Percentiles rank a stretch among this genome's conserved stretches.
Evolutionary conservation across 495 filamentous ascomycete genomes (phyloP).

Genomic region (Mytilinidion resinicola): DNA sequence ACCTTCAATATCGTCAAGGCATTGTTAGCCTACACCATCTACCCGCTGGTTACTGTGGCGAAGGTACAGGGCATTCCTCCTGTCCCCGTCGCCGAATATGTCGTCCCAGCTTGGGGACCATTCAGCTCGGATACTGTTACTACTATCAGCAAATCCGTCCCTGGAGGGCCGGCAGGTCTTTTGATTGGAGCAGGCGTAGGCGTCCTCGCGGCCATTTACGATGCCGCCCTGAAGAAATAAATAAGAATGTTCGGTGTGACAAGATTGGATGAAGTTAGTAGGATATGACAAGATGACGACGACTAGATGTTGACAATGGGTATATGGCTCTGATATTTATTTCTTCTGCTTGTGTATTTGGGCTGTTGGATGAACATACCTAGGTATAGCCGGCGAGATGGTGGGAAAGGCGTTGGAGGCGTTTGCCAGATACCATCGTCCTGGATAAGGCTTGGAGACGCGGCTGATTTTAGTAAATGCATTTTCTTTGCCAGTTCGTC

Average conservation of each 20-base stretch:
- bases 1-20: constrained; percentile 85
- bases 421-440: constrained; percentile 4
- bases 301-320: no score
- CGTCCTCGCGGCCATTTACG: constrained; percentile 66
- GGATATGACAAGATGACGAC: no score
- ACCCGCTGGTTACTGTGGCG: constrained; percentile 28
- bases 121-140: constrained; percentile 52
- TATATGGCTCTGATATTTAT: no score
- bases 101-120: constrained; percentile 59
- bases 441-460: not conserved
- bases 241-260: no score
- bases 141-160: constrained; percentile 59
- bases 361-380: no score
- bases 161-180: constrained; percentile 64
- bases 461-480: not conserved
- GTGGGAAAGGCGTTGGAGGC: not conserved
- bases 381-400: not conserved
- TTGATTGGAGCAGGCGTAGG: constrained; percentile 67
- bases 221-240: constrained; percentile 73
- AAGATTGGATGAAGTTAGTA: no score
- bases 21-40: constrained; percentile 69
- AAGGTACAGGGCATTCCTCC: not conserved
- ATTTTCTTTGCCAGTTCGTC: no score
- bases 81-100: not conserved
- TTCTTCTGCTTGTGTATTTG: no score